A percentile compares a stretch with the other conserved stretches of the same genome.
Evolutionary conservation across 2,329 filamentous ascomycete species (phyloP).

Genomic region (Neophaeococcomyces aloes): DNA sequence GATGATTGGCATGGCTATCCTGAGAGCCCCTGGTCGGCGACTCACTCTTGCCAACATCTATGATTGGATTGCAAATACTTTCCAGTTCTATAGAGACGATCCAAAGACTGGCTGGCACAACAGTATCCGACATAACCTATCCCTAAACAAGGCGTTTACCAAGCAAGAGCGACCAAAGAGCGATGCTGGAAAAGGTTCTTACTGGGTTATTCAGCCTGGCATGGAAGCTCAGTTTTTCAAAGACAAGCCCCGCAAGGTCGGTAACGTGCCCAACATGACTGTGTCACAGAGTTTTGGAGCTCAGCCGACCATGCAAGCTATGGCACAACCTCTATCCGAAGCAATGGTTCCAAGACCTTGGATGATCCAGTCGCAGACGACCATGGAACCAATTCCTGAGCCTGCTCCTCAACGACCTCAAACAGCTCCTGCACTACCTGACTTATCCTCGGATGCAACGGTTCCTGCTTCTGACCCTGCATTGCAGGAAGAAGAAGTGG

Average conservation of each 20-base stretch:
- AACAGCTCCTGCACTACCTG: conserved; percentile 27
- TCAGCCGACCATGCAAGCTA: conserved; percentile 13
- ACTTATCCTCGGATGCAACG: conserved; percentile 68
- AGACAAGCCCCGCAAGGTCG: conserved; percentile 50
- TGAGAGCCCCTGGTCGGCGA: conserved; percentile 70
- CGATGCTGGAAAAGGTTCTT: conserved; percentile 93
- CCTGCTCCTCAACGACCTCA: conserved; percentile 19
- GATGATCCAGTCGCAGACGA: conserved; percentile 26
- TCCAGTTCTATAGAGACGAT: conserved; percentile 76
- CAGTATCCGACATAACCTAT: conserved; percentile 96
- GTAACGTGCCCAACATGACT: conserved; percentile 32
- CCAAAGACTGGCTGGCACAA: conserved; percentile 79
- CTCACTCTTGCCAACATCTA: conserved; percentile 92
- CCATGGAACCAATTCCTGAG: conserved; percentile 24
- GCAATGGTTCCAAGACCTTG: conserved; percentile 17
- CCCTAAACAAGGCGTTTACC: conserved; percentile 89
- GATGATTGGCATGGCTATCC: conserved; percentile 92
- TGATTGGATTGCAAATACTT: conserved; percentile 98
- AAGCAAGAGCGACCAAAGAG: conserved; percentile 95
- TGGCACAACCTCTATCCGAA: conserved; percentile 17
- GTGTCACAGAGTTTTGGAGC: conserved; percentile 27
- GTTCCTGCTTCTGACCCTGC: conserved; percentile 60
- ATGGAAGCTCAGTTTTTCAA: conserved; percentile 84
- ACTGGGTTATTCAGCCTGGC: conserved; percentile 88
- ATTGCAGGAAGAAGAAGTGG: conserved; percentile 42